Conservation (phyloP, 2,329 filamentous ascomycete species). For the Neofusicoccum sp. region DNA sequence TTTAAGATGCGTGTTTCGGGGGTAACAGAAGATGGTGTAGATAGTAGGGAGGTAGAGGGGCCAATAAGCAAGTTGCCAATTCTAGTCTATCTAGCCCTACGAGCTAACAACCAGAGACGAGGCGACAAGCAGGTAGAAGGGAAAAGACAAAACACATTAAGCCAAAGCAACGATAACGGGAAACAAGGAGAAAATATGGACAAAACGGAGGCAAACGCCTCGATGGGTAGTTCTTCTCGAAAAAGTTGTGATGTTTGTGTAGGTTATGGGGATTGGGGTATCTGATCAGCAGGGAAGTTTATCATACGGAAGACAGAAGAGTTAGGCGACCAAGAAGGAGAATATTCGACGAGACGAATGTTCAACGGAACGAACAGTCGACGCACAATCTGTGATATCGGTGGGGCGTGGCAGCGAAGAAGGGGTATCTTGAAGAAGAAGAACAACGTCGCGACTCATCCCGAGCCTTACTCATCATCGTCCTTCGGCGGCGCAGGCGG, state of each 20-base stretch:
- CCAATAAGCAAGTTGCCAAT: slow-evolving; percentile 2
- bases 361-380: too few relatives aligned
- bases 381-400: too few relatives aligned
- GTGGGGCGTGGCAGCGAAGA: neutral
- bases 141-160: slow-evolving; percentile 3
- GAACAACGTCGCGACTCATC: neutral
- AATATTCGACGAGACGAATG: too few relatives aligned
- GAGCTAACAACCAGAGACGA: neutral
- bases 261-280: neutral
- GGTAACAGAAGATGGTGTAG: too few relatives aligned
- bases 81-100: slow-evolving; percentile 9
- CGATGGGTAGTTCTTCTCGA: neutral
- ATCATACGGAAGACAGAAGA: too few relatives aligned
- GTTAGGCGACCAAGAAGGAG: too few relatives aligned
- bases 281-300: neutral
- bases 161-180: slow-evolving; percentile 1
- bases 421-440: slow-evolving; percentile 2
- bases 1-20: too few relatives aligned
- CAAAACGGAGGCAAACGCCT: neutral
- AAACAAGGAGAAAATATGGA: neutral
- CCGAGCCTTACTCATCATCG: neutral
- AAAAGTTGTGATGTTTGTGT: neutral
- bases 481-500: neutral
- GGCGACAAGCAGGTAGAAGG: neutral
- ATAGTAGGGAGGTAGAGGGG: neutral